These are phyloP conservation scores for Malbranchea cinnamomea DNA, from an alignment of 2,329 filamentous ascomycete species.

Conservation along the genomic window DNA sequence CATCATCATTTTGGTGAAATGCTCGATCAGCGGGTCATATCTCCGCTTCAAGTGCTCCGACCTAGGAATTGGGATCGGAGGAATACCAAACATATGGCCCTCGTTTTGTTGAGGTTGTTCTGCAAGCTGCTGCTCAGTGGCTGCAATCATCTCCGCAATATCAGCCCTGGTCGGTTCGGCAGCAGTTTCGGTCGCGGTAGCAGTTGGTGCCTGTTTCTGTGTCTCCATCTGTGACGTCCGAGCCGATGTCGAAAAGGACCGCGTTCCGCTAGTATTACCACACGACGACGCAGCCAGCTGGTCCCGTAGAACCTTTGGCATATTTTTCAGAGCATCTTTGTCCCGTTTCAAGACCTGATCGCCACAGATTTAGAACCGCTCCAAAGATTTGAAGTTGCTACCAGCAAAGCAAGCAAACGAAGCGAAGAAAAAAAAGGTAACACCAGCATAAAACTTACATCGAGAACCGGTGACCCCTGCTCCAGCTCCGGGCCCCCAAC, in stretches of 20 bases:
- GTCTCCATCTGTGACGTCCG: constrained; percentile 21
- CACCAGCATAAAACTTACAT: constrained; percentile 32
- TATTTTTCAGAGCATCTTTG: constrained; percentile 44
- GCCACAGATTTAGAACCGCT: background rate
- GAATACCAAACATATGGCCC: constrained; percentile 68
- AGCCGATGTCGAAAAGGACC: constrained; percentile 45
- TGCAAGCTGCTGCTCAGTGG: no score
- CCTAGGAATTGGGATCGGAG: constrained; percentile 49
- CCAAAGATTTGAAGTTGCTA: constrained; percentile 5
- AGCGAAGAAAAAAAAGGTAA: constrained; percentile 2
- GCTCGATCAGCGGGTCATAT: constrained; percentile 71
- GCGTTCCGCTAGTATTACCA: constrained; percentile 18
- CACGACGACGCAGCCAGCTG: constrained; percentile 10
- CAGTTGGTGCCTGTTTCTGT: constrained; percentile 9
- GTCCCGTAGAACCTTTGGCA: constrained; percentile 53
- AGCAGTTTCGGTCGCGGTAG: constrained; percentile 6
- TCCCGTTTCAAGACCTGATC: constrained; percentile 48
- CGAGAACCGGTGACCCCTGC: constrained; percentile 51
- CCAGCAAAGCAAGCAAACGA: constrained; percentile 7
- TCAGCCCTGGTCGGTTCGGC: constrained; percentile 19
- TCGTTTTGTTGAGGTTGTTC: constrained; percentile 24
- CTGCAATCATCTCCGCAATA: constrained; percentile 23
- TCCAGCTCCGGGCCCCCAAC: constrained; percentile 44
- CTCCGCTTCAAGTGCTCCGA: constrained; percentile 56
- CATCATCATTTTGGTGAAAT: constrained; percentile 87